phyloP scores from a whole-genome alignment of 441 rosid genomes.

The Mallotus repandus region DNA sequence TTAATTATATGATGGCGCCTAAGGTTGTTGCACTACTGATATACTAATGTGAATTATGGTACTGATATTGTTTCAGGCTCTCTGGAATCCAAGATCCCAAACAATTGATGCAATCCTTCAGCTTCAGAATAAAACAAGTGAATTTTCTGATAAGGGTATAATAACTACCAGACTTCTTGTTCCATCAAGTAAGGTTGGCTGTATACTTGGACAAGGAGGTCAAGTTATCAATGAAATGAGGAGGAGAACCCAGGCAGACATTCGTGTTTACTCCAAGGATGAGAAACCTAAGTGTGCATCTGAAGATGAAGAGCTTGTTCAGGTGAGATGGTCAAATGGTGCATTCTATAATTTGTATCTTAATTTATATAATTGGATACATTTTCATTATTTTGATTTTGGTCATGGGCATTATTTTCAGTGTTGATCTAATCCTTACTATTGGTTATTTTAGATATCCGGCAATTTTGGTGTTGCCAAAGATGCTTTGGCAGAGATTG shows the following conservation, averaged over 20 bases:
- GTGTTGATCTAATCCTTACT: neutral
- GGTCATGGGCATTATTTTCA: slow-evolving; percentile 19
- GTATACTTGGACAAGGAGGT: slow-evolving; percentile 68
- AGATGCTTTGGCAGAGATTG: slow-evolving; percentile 63
- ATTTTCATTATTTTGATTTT: slow-evolving; percentile 6
- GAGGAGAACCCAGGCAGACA: slow-evolving; percentile 56
- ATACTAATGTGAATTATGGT: neutral
- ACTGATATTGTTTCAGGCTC: slow-evolving; percentile 39
- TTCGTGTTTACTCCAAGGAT: slow-evolving; percentile 54
- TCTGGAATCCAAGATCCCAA: slow-evolving; percentile 46
- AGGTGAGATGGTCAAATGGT: slow-evolving; percentile 35
- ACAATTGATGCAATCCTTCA: slow-evolving; percentile 58
- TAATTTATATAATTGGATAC: slow-evolving; percentile 11
- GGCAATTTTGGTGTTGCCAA: slow-evolving; percentile 52
- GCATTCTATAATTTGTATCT: slow-evolving; percentile 8
- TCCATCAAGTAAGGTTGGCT: slow-evolving; percentile 59
- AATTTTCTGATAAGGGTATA: slow-evolving; percentile 47
- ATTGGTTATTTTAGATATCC: slow-evolving; percentile 40
- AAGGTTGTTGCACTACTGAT: slow-evolving; percentile 8
- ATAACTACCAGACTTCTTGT: slow-evolving; percentile 53
- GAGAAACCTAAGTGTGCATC: slow-evolving; percentile 54
- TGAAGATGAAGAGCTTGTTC: slow-evolving; percentile 67
- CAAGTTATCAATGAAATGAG: slow-evolving; percentile 65
- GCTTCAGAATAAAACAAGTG: slow-evolving; percentile 55
- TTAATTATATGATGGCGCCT: neutral